phyloP scores from a whole-genome alignment of 2,329 filamentous ascomycete genomes.

The Fusarium denticulatum region DNA sequence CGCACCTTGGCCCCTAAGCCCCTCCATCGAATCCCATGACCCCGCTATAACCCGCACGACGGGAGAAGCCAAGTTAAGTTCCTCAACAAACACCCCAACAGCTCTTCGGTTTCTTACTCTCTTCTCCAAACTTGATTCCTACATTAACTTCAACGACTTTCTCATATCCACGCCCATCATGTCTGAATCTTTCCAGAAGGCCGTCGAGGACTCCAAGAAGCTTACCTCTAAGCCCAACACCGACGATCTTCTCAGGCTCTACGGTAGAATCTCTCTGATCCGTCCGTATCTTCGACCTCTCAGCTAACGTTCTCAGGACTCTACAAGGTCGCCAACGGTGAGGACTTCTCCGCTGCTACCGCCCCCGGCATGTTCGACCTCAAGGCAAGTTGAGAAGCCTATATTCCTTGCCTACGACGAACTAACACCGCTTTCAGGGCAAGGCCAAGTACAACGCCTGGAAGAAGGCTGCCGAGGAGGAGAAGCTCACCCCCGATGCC shows the following conservation, averaged over 20 bases:
- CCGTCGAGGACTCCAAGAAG: slow-evolving; percentile 72
- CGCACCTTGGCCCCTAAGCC: slow-evolving; percentile 21
- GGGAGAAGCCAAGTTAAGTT: slow-evolving; percentile 29
- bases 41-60: slow-evolving; percentile 37
- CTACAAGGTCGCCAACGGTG: slow-evolving; percentile 67
- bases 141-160: not conserved
- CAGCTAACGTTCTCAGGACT: slow-evolving; percentile 54
- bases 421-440: slow-evolving; percentile 59
- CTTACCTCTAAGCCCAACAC: slow-evolving; percentile 71
- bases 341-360: slow-evolving; percentile 65
- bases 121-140: not conserved
- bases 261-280: slow-evolving; percentile 55
- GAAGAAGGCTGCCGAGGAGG: slow-evolving; percentile 74
- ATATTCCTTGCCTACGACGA: not conserved
- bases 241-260: slow-evolving; percentile 72
- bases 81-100: slow-evolving; percentile 40
- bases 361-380: slow-evolving; percentile 76
- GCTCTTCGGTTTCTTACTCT: slow-evolving; percentile 8
- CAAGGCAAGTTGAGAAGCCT: slow-evolving; percentile 57
- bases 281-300: not conserved
- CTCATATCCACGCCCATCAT: slow-evolving; percentile 46
- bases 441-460: slow-evolving; percentile 85
- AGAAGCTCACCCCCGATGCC: slow-evolving; percentile 65
- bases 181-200: slow-evolving; percentile 63
- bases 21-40: slow-evolving; percentile 35